Evolutionary conservation across 805 yeast species (phyloP).

Genomic region (Suhomyces xylopsoci): DNA sequence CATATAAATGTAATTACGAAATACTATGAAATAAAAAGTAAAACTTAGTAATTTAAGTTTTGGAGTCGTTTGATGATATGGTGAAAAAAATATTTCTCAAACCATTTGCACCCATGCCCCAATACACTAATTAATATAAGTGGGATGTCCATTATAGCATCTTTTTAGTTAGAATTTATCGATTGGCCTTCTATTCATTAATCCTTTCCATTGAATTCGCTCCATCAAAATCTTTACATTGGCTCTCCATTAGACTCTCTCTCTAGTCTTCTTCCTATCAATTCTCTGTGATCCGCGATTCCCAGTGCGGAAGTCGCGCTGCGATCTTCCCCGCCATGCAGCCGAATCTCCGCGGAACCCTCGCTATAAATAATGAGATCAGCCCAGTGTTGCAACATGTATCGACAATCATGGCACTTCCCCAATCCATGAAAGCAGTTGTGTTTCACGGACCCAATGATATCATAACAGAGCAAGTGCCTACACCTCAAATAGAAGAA

Average conservation of each 20-base stretch:
- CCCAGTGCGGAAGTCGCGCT: background rate
- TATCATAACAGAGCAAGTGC: conserved; percentile 37
- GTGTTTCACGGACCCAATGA: conserved; percentile 45
- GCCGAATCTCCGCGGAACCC: background rate
- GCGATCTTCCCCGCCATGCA: background rate
- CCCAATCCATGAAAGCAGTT: conserved; percentile 45
- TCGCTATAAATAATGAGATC: background rate
- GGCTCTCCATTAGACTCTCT: background rate
- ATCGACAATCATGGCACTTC: conserved; percentile 7
- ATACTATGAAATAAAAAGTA: too few relatives aligned
- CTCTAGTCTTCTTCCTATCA: background rate
- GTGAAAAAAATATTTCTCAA: background rate
- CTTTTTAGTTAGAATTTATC: background rate
- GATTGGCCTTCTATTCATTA: too few relatives aligned
- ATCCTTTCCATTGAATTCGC: too few relatives aligned
- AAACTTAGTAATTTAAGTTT: too few relatives aligned
- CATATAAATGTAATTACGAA: background rate
- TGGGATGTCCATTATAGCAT: too few relatives aligned
- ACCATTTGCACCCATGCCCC: background rate
- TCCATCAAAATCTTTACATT: too few relatives aligned
- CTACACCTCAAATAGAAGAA: conserved; percentile 36
- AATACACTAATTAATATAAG: too few relatives aligned
- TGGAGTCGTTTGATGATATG: background rate
- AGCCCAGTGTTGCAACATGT: background rate
- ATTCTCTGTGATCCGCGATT: background rate